Evolutionary conservation across 495 filamentous ascomycete genomes (phyloP).

Genomic region (Trichoderma erinaceum): DNA sequence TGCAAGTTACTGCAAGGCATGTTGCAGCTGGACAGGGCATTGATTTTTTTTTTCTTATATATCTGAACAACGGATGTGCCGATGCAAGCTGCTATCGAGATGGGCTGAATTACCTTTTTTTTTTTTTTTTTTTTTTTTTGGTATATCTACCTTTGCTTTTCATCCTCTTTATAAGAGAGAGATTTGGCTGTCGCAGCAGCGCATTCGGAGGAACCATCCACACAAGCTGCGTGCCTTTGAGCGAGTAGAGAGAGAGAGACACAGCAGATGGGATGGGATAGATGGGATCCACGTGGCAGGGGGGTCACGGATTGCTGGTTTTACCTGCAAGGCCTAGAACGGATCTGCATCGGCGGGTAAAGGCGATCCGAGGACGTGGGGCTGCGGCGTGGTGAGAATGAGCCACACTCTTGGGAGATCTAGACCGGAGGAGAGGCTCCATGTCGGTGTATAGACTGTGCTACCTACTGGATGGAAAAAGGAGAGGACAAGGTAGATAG

Average conservation of each 20-base stretch:
- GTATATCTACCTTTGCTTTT: too few relatives aligned
- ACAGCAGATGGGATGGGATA: too few relatives aligned
- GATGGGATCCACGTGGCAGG: background rate
- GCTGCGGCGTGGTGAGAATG: background rate
- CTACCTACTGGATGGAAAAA: too few relatives aligned
- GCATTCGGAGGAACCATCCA: background rate
- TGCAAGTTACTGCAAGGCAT: background rate
- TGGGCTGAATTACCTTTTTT: too few relatives aligned
- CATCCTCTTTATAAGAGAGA: too few relatives aligned
- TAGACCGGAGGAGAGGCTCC: background rate
- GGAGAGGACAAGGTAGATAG: background rate
- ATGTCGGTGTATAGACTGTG: too few relatives aligned
- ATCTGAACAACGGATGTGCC: background rate
- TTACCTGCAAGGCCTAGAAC: background rate
- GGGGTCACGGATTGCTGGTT: background rate
- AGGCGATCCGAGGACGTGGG: constrained; percentile 5
- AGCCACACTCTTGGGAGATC: background rate
- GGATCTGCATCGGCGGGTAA: constrained; percentile 11
- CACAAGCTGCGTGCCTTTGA: too few relatives aligned
- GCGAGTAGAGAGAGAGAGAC: too few relatives aligned
- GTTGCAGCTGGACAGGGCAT: background rate
- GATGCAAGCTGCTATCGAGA: background rate
- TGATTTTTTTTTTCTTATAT: background rate
- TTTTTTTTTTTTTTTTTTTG: too few relatives aligned
- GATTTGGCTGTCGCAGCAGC: too few relatives aligned